A percentile compares a stretch with the other conserved stretches of the same genome.
These are phyloP conservation scores for Leucosporidium scottii DNA, from an alignment of 768 basidiomycete genomes.

Conservation along the genomic window DNA sequence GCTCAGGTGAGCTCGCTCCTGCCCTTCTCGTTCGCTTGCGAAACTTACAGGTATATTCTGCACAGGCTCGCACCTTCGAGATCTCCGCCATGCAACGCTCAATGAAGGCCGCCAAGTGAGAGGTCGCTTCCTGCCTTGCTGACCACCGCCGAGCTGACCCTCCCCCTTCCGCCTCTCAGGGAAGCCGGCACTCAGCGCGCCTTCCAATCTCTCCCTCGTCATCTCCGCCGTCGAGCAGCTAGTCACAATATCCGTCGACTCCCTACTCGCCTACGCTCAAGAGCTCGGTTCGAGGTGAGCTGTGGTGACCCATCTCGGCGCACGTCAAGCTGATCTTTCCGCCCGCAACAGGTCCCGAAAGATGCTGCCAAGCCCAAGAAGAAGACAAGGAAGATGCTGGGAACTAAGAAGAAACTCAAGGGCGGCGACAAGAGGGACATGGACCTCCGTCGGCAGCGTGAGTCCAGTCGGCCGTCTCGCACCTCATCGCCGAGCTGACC, in stretches of 20 bases:
- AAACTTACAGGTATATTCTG: not conserved
- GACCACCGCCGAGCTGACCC: not conserved
- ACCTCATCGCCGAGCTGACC: not conserved
- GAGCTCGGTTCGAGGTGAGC: constrained; percentile 71
- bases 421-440: not conserved
- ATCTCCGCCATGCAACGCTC: constrained; percentile 82
- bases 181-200: constrained; percentile 40
- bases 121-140: not conserved
- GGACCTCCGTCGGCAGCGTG: constrained; percentile 61
- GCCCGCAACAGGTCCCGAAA: constrained; percentile 13
- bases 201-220: constrained; percentile 88
- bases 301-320: not conserved
- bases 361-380: constrained; percentile 32
- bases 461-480: constrained; percentile 12
- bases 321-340: not conserved
- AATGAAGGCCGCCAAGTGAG: constrained; percentile 70
- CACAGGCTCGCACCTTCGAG: constrained; percentile 76
- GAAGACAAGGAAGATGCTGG: constrained; percentile 25
- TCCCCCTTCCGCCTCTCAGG: not conserved
- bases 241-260: constrained; percentile 90
- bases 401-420: constrained; percentile 1
- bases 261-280: constrained; percentile 70
- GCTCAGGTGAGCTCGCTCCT: constrained; percentile 54
- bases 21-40: not conserved
- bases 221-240: constrained; percentile 83